Percentiles rank a stretch among this genome's conserved stretches.
Conservation (phyloP, 2,329 filamentous ascomycete species). For the Colletotrichum salicis region DNA sequence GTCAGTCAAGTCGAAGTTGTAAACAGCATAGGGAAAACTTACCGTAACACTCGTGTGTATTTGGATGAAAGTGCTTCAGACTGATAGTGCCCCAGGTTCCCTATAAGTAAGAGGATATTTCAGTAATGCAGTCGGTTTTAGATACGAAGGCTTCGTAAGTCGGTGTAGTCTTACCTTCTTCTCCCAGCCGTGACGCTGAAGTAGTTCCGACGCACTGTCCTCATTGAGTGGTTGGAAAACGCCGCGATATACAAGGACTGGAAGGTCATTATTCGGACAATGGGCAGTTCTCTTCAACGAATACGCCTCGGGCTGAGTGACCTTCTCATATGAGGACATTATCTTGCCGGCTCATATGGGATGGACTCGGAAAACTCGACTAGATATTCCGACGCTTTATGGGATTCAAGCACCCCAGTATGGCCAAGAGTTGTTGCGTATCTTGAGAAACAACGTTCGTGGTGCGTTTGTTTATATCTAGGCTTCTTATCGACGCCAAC, state of each 20-base stretch:
- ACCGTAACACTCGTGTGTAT: conserved; percentile 41
- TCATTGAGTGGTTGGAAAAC: conserved; percentile 36
- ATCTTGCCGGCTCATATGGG: background rate
- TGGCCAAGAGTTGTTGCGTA: no score
- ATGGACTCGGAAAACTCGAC: background rate
- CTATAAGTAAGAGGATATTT: background rate
- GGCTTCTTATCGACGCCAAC: no score
- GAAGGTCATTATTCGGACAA: conserved; percentile 37
- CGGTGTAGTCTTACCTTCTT: conserved; percentile 22
- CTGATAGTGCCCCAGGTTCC: conserved; percentile 40
- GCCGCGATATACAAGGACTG: conserved; percentile 38
- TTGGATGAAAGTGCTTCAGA: conserved; percentile 40
- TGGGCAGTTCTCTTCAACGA: conserved; percentile 3
- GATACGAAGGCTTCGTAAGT: background rate
- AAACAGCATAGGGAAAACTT: background rate
- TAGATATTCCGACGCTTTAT: background rate
- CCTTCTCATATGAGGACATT: background rate
- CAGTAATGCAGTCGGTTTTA: background rate
- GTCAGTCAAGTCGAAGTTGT: background rate
- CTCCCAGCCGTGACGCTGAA: conserved; percentile 39
- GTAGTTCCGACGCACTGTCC: conserved; percentile 27
- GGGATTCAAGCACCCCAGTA: no score
- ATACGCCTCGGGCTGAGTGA: conserved; percentile 5
- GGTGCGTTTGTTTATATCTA: no score
- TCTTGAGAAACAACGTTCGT: no score